phyloP scores from a whole-genome alignment of 495 filamentous ascomycete species.

The Neurospora tetrasperma region DNA sequence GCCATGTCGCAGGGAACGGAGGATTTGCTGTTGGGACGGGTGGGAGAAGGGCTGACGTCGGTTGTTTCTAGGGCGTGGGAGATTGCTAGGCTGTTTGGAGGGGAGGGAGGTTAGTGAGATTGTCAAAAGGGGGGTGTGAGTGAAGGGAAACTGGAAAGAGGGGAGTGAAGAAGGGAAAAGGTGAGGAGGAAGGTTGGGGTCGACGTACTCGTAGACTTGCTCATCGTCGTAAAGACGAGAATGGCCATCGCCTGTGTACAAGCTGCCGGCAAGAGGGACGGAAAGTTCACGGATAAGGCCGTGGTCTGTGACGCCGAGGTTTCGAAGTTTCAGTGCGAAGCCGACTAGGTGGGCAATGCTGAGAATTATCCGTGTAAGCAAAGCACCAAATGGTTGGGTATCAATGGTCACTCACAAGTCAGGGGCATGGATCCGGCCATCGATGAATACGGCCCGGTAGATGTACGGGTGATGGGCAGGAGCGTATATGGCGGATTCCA shows the following conservation, averaged over 20 bases:
- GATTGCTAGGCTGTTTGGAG: constrained; percentile 55
- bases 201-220: constrained; percentile 68
- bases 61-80: constrained; percentile 81
- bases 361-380: background rate
- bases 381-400: constrained; percentile 3
- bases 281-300: constrained; percentile 88
- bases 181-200: background rate
- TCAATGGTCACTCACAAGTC: constrained; percentile 54
- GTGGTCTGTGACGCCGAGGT: constrained; percentile 84
- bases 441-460: constrained; percentile 86
- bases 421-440: constrained; percentile 83
- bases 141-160: constrained; percentile 36
- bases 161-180: background rate
- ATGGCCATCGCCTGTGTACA: constrained; percentile 89
- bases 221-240: constrained; percentile 86
- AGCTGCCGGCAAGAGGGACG: constrained; percentile 74
- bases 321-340: constrained; percentile 85
- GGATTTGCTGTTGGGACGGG: constrained; percentile 17
- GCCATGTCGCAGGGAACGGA: constrained; percentile 4
- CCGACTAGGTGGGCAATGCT: constrained; percentile 83
- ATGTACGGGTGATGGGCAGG: constrained; percentile 83
- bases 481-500: constrained; percentile 84
- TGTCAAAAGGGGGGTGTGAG: constrained; percentile 51
- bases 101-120: constrained; percentile 3
- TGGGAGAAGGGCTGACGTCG: constrained; percentile 39